These are phyloP conservation scores for Pezizomycotina sp. DNA, from an alignment of 2,329 filamentous ascomycete genomes.

Conservation along the genomic window DNA sequence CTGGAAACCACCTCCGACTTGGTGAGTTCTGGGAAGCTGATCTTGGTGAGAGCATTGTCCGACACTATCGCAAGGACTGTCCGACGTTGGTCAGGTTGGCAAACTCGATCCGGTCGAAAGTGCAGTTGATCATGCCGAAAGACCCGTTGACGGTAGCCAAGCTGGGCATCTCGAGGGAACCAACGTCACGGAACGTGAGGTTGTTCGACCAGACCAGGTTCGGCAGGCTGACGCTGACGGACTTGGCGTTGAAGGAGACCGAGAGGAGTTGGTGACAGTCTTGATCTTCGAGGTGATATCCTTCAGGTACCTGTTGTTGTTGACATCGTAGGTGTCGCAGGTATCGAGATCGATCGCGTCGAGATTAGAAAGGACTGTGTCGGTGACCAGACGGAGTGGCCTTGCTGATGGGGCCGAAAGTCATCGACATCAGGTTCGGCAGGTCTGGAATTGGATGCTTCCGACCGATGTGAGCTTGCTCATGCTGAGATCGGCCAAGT, in stretches of 20 bases:
- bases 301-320: conserved; percentile 74
- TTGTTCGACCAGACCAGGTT: conserved; percentile 64
- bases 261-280: conserved; percentile 55
- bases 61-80: not conserved
- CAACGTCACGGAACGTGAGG: conserved; percentile 68
- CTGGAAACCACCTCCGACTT: conserved; percentile 37
- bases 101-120: conserved; percentile 43
- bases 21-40: conserved; percentile 21
- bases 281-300: conserved; percentile 59
- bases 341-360: conserved; percentile 62
- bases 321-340: conserved; percentile 60
- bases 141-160: conserved; percentile 59
- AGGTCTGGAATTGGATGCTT: conserved; percentile 52
- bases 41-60: not conserved
- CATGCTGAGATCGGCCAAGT: conserved; percentile 53
- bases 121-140: conserved; percentile 70
- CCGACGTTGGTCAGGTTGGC: conserved; percentile 53
- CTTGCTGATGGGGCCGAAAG: no score
- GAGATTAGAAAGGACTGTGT: conserved; percentile 67
- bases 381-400: no score
- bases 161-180: conserved; percentile 53
- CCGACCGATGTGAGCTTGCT: conserved; percentile 47
- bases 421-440: no score
- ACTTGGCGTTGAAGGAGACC: conserved; percentile 65
- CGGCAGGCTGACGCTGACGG: conserved; percentile 53